Evolutionary conservation across 352 stramenopile species (phyloP).

Genomic region (Globisporangium abappressorium): DNA sequence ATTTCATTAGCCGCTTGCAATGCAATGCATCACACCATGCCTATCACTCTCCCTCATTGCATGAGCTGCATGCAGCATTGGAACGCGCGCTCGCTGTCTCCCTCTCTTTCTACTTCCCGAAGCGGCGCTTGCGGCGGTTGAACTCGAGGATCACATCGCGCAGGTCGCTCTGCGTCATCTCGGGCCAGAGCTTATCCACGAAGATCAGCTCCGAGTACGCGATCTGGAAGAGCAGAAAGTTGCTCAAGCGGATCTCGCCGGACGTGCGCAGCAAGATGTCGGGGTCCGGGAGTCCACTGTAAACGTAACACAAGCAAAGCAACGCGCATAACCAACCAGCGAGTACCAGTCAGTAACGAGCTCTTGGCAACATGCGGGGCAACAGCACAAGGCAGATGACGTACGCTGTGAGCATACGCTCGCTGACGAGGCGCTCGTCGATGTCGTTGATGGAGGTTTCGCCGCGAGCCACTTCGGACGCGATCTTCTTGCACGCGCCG

Average conservation of each 20-base stretch:
- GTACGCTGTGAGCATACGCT: slow-evolving; percentile 81
- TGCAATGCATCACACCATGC: background rate
- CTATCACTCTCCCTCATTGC: background rate
- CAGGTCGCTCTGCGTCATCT: slow-evolving; percentile 87
- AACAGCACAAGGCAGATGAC: slow-evolving; percentile 12
- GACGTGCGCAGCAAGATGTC: slow-evolving; percentile 95
- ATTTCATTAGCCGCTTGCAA: slow-evolving; percentile 8
- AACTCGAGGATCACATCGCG: slow-evolving; percentile 80
- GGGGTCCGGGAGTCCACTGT: slow-evolving; percentile 84
- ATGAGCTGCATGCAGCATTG: background rate
- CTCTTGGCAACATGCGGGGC: background rate
- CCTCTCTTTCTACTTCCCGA: slow-evolving; percentile 74
- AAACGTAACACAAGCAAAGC: slow-evolving; percentile 15
- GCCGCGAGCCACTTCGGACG: slow-evolving; percentile 71
- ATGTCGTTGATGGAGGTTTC: slow-evolving; percentile 65
- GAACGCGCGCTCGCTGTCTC: too few relatives aligned
- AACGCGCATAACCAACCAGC: background rate
- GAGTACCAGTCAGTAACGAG: background rate
- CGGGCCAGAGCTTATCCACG: slow-evolving; percentile 94
- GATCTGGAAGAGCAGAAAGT: slow-evolving; percentile 96
- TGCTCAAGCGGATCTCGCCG: slow-evolving; percentile 93
- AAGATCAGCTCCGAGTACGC: slow-evolving; percentile 96
- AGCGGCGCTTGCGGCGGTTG: slow-evolving; percentile 84
- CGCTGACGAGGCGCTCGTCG: slow-evolving; percentile 70
- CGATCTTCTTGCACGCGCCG: slow-evolving; percentile 88